Evolutionary conservation across 129 eudicot genomes (phyloP), one percentile per base, ranked within the genome.

Genomic region (Cynara cardunculus): DNA sequence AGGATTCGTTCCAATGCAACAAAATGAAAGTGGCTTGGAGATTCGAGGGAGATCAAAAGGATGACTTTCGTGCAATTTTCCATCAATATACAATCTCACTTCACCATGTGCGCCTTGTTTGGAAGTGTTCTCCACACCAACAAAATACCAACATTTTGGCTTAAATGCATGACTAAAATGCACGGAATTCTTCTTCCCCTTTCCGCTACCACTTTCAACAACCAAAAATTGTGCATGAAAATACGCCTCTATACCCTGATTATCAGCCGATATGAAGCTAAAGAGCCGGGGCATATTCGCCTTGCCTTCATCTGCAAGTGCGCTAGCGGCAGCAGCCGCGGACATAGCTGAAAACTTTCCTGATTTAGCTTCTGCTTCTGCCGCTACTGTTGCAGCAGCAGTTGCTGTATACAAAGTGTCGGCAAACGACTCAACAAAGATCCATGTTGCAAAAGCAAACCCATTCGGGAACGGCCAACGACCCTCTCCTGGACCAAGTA

Each of bases 391-490:
- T 73, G 94, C 97, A 4, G 97, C 96, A 59, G 89, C 86, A 22
- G 91, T 85, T 31, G 89, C 91, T 67, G 91, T 91, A 80, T 89
- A 84, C 86, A 89, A 69, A 39, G 90, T 89, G 59, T 94, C 97
- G 7, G 94, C 88, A 84, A 94, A 94, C 10, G 97, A 88, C 77
- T 94, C 98, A 9, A 94, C 78, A 81, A 90, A 92, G 31, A 94
- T 90, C 98, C 98, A 94, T 39, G 98, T 94, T 4, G 92, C 96
- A 90, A 94, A 90, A 5, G 96, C 90, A 81, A 78, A 94, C 21
- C 98, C 98, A 30, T 90, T 92, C 22, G 88, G 84, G 66, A 94
- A 94, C 6, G 98, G 98, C 98, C 98, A 94, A 72, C 92, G 91
- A 78, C 97, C 91, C 84, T 94, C 98, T 39, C 98, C 98, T 4